These are phyloP conservation scores for Annulohypoxylon bovei DNA, from an alignment of 495 filamentous ascomycete genomes.

Conservation along the genomic window DNA sequence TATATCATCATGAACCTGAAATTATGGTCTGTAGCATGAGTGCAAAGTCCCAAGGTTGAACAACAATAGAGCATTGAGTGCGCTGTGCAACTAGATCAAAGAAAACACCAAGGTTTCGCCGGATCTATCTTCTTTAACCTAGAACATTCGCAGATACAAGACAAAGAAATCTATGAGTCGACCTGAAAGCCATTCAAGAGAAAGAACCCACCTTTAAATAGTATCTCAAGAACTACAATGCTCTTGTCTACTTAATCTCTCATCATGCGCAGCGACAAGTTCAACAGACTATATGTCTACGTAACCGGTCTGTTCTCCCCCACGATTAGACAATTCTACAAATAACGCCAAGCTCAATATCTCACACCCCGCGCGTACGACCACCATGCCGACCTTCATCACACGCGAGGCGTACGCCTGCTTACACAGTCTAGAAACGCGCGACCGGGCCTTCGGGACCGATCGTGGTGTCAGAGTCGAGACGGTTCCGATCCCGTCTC, in stretches of 20 bases:
- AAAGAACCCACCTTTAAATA: neutral
- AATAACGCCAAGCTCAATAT: neutral
- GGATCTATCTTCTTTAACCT: neutral
- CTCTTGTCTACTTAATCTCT: neutral
- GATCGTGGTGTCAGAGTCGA: neutral
- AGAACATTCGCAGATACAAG: neutral
- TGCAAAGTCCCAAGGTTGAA: neutral
- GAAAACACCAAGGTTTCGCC: neutral
- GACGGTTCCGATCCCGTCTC: constrained; percentile 8
- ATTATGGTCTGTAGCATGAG: neutral
- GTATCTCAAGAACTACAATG: neutral
- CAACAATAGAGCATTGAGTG: neutral
- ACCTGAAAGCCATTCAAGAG: neutral
- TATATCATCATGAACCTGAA: too few species aligned
- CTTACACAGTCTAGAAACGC: constrained; percentile 7
- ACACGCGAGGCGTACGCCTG: constrained; percentile 25
- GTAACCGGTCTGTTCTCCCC: neutral
- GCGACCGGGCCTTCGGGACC: constrained; percentile 4
- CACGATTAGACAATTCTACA: neutral
- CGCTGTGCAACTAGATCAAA: neutral
- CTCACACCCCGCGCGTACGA: neutral
- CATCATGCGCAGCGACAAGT: neutral
- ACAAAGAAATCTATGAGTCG: neutral
- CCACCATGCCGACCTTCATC: constrained; percentile 23
- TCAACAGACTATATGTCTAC: neutral